phyloP scores from a whole-genome alignment of 2,329 filamentous ascomycete genomes.

The Verticillium tricorpus region DNA sequence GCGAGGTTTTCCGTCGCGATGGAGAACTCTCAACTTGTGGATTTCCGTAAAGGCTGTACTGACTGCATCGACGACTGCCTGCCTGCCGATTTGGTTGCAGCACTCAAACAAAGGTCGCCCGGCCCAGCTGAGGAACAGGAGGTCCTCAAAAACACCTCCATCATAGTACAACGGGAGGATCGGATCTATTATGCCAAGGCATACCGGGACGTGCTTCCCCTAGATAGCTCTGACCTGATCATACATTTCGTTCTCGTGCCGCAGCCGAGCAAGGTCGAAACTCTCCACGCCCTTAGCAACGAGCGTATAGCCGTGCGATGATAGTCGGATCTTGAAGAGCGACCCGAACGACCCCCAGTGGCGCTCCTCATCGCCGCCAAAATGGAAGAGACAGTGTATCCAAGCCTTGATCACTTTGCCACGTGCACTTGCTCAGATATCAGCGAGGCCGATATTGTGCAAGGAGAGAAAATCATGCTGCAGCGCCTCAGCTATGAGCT shows the following conservation, averaged over 20 bases:
- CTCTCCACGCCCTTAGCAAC: slow-evolving; percentile 32
- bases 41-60: not conserved
- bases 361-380: not conserved
- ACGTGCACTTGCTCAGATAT: not conserved
- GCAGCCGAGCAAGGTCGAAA: slow-evolving; percentile 14
- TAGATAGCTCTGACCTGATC: slow-evolving; percentile 21
- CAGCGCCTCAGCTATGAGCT: not conserved
- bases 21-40: slow-evolving; percentile 16
- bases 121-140: slow-evolving; percentile 30
- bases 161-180: slow-evolving; percentile 25
- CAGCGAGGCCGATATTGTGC: not conserved
- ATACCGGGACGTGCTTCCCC: slow-evolving; percentile 28
- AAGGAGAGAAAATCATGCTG: not conserved
- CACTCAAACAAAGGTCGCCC: slow-evolving; percentile 18
- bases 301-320: slow-evolving; percentile 29
- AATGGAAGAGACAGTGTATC: not conserved
- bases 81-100: slow-evolving; percentile 7
- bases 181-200: slow-evolving; percentile 24
- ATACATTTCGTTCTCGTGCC: slow-evolving; percentile 26
- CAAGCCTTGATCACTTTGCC: not conserved
- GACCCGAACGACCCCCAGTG: slow-evolving; percentile 14
- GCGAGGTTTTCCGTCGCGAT: slow-evolving; percentile 21
- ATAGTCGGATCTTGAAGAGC: slow-evolving; percentile 32
- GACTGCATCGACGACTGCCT: slow-evolving; percentile 9
- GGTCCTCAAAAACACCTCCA: slow-evolving; percentile 21